Percentiles rank a stretch among this genome's conserved stretches.
These are phyloP conservation scores for Hippophae rhamnoides DNA, from an alignment of 306 rosid genomes.

Conservation along the genomic window DNA sequence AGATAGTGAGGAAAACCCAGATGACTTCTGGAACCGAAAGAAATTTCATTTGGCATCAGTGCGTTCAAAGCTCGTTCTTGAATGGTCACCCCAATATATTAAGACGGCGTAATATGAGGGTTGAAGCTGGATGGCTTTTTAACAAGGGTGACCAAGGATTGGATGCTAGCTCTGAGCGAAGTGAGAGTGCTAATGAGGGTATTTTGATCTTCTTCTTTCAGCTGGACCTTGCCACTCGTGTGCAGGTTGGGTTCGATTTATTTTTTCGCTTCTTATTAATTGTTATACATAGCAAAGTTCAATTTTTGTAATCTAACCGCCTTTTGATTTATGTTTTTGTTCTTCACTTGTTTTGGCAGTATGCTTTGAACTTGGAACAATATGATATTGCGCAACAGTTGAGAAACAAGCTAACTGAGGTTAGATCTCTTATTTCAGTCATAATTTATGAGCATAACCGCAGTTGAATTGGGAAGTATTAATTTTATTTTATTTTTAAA, in stretches of 20 bases:
- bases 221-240: conserved; percentile 84
- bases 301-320: conserved; percentile 6
- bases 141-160: conserved; percentile 52
- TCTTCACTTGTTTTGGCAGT: conserved; percentile 37
- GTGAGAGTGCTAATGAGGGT: conserved; percentile 84
- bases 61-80: conserved; percentile 23
- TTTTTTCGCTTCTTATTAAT: neutral
- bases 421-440: conserved; percentile 25
- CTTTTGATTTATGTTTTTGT: conserved; percentile 13
- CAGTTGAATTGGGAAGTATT: no score
- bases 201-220: conserved; percentile 82
- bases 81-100: conserved; percentile 28
- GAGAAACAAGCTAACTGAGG: conserved; percentile 83
- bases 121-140: conserved; percentile 75
- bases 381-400: conserved; percentile 80
- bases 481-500: no score
- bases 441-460: no score
- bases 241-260: conserved; percentile 47
- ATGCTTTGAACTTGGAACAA: conserved; percentile 77
- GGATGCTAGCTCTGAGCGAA: conserved; percentile 66
- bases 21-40: conserved; percentile 21
- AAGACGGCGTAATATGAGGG: conserved; percentile 33
- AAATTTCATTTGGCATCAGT: conserved; percentile 33
- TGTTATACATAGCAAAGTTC: neutral
- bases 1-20: conserved; percentile 31